phyloP scores from a whole-genome alignment of 148 eudicot genomes.

The Oxyria digyna region DNA sequence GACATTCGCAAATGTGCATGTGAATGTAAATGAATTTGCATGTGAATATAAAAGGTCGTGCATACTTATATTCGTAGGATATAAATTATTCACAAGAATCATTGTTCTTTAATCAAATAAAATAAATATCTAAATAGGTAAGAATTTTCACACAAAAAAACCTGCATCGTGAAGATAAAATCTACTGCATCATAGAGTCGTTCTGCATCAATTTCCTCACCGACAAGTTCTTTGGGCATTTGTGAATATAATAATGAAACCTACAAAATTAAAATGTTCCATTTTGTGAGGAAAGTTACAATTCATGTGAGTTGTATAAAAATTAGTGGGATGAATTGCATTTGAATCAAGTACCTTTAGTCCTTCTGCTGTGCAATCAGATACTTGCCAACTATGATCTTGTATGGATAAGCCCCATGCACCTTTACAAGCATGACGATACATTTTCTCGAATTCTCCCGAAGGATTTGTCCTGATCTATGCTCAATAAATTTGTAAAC shows the following conservation, averaged over 20 bases:
- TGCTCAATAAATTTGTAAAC: neutral
- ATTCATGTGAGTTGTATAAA: neutral
- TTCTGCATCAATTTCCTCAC: conserved; percentile 27
- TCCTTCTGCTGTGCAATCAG: conserved; percentile 62
- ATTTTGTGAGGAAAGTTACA: neutral
- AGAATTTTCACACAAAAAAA: too few relatives aligned
- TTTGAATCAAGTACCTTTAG: conserved; percentile 28
- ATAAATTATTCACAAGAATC: too few relatives aligned
- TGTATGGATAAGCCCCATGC: conserved; percentile 54
- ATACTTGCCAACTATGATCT: conserved; percentile 71
- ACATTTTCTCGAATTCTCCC: conserved; percentile 38
- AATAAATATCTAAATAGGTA: too few relatives aligned
- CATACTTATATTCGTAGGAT: too few relatives aligned
- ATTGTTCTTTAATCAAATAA: neutral
- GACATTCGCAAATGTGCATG: too few relatives aligned
- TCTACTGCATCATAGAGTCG: conserved; percentile 47
- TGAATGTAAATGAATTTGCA: too few relatives aligned
- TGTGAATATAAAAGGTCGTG: too few relatives aligned
- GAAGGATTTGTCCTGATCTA: conserved; percentile 41
- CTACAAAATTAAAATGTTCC: conserved; percentile 7
- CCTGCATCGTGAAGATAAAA: conserved; percentile 53
- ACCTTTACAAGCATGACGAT: conserved; percentile 47
- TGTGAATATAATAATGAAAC: conserved; percentile 32
- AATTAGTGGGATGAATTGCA: neutral
- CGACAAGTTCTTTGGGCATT: conserved; percentile 37